Base-by-base conservation (phyloP, 2,329 filamentous ascomycete genomes). In the Plectosphaerella sp. region DNA sequence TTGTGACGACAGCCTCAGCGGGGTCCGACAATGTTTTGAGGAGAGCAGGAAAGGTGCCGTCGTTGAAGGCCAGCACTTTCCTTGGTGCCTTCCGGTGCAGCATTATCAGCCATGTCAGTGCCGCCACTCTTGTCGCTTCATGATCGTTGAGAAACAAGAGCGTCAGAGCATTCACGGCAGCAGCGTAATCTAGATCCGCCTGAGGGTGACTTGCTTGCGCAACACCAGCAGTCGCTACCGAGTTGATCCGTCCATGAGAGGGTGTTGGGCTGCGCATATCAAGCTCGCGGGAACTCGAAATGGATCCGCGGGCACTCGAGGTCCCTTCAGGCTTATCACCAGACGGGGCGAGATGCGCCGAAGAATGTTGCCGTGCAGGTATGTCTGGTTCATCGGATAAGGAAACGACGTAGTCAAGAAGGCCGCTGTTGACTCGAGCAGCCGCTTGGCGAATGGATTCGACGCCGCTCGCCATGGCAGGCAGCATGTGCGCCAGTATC, bases 31-130 rank as follows among this genome's bases (percentile, higher is more conserved):
- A 78, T 0, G 94, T 99, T 72, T 99, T 99, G 33, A 99, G 83
- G 28, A 99, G 75, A 18, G 93, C 94, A 12, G 94, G 94, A 64
- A 99, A 99, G 1, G 93, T 97, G 47, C 93, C 94, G 63, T 97
- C 94, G 59, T 97, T 96, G 65, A 97, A 96, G 9, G 93, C 92
- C 39, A 97, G 79, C 14, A 96, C 89, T 67, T 96, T 97, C 50
- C 88, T 83, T 1, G 94, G 94, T 3, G 94, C 93, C 74, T 97
- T 97, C 57, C 90, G 84, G 67, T 99, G 94, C 41, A 99, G 78
- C 93, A 97, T 97, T 53, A 97, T 94, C 52, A 99, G 79, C 94
- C 94, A 99, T 6, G 89, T 93, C 55, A 99, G 76, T 15, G 94
- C 92, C 37, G 92, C 93, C 25, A 97, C 92, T 55, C 94, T 84